Percentiles rank a stretch among this genome's conserved stretches.
Conservation (phyloP, 73 alveolate species). For the Paramecium pentaurelia region DNA sequence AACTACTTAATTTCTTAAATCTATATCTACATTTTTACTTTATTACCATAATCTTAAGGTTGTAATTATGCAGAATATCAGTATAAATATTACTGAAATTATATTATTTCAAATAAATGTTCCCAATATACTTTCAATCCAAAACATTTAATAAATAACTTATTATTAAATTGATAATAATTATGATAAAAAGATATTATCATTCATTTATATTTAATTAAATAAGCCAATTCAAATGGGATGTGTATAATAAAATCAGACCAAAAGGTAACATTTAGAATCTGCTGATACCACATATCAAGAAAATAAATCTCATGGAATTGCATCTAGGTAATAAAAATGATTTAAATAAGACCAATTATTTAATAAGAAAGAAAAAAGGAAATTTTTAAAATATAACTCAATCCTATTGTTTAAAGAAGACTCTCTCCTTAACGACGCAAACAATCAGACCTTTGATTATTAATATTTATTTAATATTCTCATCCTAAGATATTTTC, state of each 20-base stretch:
- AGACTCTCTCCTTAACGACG: neutral
- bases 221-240: neutral
- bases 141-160: neutral
- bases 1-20: neutral
- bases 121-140: neutral
- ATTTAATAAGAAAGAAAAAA: neutral
- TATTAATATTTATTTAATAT: neutral
- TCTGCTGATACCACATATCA: neutral
- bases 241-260: neutral
- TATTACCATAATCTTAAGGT: neutral
- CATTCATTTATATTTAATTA: neutral
- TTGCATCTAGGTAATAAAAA: neutral
- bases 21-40: neutral
- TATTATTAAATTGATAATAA: neutral
- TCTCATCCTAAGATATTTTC: neutral
- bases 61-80: neutral
- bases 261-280: neutral
- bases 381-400: neutral
- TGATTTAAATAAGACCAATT: neutral
- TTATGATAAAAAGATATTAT: neutral
- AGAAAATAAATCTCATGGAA: neutral
- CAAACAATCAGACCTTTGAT: neutral
- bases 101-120: neutral
- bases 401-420: neutral
- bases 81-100: neutral